These are phyloP conservation scores for Thermoascus crustaceus DNA, from an alignment of 2,329 filamentous ascomycete species.

Conservation along the genomic window DNA sequence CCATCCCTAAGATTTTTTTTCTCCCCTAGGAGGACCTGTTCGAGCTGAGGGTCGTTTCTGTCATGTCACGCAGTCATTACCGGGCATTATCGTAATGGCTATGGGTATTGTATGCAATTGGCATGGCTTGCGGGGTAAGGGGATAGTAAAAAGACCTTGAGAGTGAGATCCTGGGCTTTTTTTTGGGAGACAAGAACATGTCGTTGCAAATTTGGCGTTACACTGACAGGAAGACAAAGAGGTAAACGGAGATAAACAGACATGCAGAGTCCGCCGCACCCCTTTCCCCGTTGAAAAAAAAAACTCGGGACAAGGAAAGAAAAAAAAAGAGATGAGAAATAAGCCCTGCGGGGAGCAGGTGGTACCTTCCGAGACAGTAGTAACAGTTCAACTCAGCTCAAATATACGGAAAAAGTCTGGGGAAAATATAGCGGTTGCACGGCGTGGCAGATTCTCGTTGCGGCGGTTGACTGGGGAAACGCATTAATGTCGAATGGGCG, in stretches of 20 bases:
- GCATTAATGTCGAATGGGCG: slow-evolving; percentile 2
- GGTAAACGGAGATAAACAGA: slow-evolving; percentile 20
- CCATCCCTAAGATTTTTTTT: too few relatives aligned
- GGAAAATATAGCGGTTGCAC: slow-evolving; percentile 9
- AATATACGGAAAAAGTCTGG: neutral
- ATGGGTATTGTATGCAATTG: slow-evolving; percentile 1
- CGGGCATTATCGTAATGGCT: neutral
- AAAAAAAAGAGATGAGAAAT: slow-evolving; percentile 8
- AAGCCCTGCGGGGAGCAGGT: slow-evolving; percentile 3
- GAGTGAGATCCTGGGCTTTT: slow-evolving; percentile 6
- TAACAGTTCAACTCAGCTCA: slow-evolving; percentile 2
- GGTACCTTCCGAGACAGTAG: slow-evolving; percentile 1
- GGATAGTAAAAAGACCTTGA: slow-evolving; percentile 4
- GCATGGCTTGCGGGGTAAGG: neutral
- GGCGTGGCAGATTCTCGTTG: slow-evolving; percentile 6
- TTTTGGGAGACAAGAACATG: slow-evolving; percentile 16
- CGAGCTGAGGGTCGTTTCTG: neutral
- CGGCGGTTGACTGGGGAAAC: slow-evolving; percentile 9
- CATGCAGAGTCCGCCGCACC: slow-evolving; percentile 19
- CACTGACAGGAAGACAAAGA: slow-evolving; percentile 20
- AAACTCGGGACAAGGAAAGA: slow-evolving; percentile 9
- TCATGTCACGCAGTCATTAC: neutral
- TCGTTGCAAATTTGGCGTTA: slow-evolving; percentile 24
- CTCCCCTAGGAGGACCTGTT: neutral
- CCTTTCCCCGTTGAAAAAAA: slow-evolving; percentile 18